phyloP scores from a whole-genome alignment of 306 rosid species.

The Rosa lucieae region DNA sequence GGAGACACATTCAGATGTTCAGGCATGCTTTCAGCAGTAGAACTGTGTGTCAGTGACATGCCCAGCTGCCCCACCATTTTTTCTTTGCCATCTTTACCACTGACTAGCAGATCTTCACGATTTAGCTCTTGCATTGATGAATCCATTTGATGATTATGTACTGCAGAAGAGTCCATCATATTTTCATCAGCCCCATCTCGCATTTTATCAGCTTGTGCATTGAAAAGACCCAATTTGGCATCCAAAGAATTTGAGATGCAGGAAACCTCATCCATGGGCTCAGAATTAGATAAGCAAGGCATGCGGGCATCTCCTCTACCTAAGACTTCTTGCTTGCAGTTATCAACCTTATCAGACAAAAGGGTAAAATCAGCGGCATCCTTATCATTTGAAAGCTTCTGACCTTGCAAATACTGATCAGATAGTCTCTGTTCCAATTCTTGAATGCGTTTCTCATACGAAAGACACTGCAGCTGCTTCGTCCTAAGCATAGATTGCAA shows the following conservation, averaged over 20 bases:
- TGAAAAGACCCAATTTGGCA: constrained; percentile 65
- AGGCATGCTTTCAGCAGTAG: constrained; percentile 95
- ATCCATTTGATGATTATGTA: constrained; percentile 70
- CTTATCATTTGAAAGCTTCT: constrained; percentile 50
- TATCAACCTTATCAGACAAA: constrained; percentile 51
- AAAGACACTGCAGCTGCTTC: constrained; percentile 76
- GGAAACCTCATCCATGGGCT: constrained; percentile 96
- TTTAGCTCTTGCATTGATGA: constrained; percentile 86
- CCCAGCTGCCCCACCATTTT: constrained; percentile 65
- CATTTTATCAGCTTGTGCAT: constrained; percentile 53
- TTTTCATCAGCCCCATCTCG: constrained; percentile 82
- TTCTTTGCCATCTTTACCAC: constrained; percentile 61
- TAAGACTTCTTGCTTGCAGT: constrained; percentile 44
- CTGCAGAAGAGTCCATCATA: constrained; percentile 88
- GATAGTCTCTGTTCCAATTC: constrained; percentile 92
- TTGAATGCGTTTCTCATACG: constrained; percentile 90
- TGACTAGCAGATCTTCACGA: constrained; percentile 57
- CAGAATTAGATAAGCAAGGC: constrained; percentile 59
- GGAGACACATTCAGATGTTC: constrained; percentile 54
- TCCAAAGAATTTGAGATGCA: constrained; percentile 81
- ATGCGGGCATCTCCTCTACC: constrained; percentile 46
- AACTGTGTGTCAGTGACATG: constrained; percentile 85
- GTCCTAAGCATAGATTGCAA: constrained; percentile 75
- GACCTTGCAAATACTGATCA: constrained; percentile 66
- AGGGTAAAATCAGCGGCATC: constrained; percentile 47